phyloP scores from a whole-genome alignment of 225 moss, liverwort and hornwort species.

The Sphagnum contortum region DNA sequence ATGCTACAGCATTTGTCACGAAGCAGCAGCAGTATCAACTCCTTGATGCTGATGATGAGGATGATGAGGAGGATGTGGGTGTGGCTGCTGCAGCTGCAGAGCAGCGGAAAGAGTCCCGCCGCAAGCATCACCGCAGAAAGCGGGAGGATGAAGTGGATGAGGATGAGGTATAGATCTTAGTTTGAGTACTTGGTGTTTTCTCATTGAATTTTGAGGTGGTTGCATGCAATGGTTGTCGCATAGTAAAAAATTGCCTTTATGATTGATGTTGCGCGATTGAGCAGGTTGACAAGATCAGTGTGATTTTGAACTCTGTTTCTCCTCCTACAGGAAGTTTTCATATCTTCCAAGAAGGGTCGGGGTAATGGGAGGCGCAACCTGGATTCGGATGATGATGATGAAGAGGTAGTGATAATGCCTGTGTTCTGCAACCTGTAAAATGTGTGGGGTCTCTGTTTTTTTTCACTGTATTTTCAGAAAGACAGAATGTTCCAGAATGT shows the following conservation, averaged over 20 bases:
- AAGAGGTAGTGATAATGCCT: conserved; percentile 38
- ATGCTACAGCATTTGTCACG: conserved; percentile 56
- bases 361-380: conserved; percentile 26
- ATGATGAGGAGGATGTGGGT: conserved; percentile 20
- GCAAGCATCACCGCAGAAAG: conserved; percentile 65
- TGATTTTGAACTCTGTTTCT: not conserved
- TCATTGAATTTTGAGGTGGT: too few relatives aligned
- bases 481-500: not conserved
- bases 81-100: conserved; percentile 14
- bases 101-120: conserved; percentile 44
- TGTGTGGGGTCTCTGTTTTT: too few relatives aligned
- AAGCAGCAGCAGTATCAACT: conserved; percentile 74
- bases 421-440: too few relatives aligned
- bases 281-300: too few relatives aligned
- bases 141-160: conserved; percentile 65
- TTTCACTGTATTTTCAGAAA: too few relatives aligned
- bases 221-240: too few relatives aligned
- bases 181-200: too few relatives aligned
- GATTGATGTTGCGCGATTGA: too few relatives aligned
- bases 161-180: conserved; percentile 34
- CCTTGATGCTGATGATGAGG: conserved; percentile 84
- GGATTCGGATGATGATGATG: conserved; percentile 54
- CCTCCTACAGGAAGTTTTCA: conserved; percentile 32
- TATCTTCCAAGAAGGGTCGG: conserved; percentile 53
- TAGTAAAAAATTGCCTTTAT: too few relatives aligned